These are phyloP conservation scores for Neurospora terricola DNA, from an alignment of 495 filamentous ascomycete genomes.

Conservation along the genomic window DNA sequence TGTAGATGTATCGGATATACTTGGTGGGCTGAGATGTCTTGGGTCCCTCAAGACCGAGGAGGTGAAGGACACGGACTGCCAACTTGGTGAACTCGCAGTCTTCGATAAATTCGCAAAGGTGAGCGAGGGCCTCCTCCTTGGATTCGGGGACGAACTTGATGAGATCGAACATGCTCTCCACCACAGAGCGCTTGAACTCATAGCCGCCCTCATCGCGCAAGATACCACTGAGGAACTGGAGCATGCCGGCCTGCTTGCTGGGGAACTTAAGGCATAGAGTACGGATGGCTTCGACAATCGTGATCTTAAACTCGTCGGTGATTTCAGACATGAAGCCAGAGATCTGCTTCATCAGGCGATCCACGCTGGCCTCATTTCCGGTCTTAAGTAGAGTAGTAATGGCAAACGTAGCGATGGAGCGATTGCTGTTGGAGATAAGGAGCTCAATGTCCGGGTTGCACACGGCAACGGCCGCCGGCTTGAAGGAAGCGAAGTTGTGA, in stretches of 20 bases:
- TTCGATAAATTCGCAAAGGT: slow-evolving; percentile 98
- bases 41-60: slow-evolving; percentile 88
- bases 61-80: slow-evolving; percentile 86
- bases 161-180: slow-evolving; percentile 98
- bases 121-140: slow-evolving; percentile 92
- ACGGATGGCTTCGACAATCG: slow-evolving; percentile 94
- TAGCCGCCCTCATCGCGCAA: slow-evolving; percentile 95
- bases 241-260: slow-evolving; percentile 95
- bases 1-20: slow-evolving; percentile 99
- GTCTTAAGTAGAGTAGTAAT: slow-evolving; percentile 98
- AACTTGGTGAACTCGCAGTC: slow-evolving; percentile 99
- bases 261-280: slow-evolving; percentile 97
- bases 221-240: slow-evolving; percentile 89
- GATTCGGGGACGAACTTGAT: slow-evolving; percentile 98
- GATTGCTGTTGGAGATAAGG: slow-evolving; percentile 91
- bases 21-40: slow-evolving; percentile 94
- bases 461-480: slow-evolving; percentile 79
- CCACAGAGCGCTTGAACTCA: slow-evolving; percentile 94
- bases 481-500: slow-evolving; percentile 90
- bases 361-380: slow-evolving; percentile 92
- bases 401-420: slow-evolving; percentile 95
- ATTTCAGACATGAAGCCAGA: slow-evolving; percentile 96
- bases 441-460: slow-evolving; percentile 97
- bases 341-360: slow-evolving; percentile 97
- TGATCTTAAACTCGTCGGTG: slow-evolving; percentile 98